Percentiles rank a stretch among this genome's conserved stretches.
Conservation (phyloP, 805 yeast genomes). For the Lipomyces oligophaga region DNA sequence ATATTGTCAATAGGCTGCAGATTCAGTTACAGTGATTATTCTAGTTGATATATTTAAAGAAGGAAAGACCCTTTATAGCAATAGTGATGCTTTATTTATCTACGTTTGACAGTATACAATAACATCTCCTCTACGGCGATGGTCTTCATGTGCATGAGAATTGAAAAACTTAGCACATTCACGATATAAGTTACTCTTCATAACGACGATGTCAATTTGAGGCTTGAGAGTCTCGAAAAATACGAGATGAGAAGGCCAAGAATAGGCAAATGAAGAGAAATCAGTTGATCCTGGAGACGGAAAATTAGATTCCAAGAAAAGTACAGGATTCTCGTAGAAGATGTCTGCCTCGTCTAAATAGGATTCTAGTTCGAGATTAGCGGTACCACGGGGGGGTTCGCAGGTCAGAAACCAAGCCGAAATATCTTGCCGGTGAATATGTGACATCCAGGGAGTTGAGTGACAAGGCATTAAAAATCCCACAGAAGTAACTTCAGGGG, state of each 20-base stretch:
- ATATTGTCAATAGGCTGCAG: no score
- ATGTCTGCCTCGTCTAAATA: slow-evolving; percentile 86
- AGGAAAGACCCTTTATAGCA: no score
- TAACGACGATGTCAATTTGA: slow-evolving; percentile 14
- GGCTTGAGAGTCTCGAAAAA: slow-evolving; percentile 59
- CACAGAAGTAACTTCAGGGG: slow-evolving; percentile 44
- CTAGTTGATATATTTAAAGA: no score
- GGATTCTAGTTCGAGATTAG: slow-evolving; percentile 36
- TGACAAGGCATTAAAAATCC: slow-evolving; percentile 95
- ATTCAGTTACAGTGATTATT: no score
- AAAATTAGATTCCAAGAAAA: slow-evolving; percentile 54
- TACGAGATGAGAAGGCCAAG: slow-evolving; percentile 73
- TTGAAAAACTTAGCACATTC: slow-evolving; percentile 61
- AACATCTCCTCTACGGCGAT: slow-evolving; percentile 72
- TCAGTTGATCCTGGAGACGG: slow-evolving; percentile 37
- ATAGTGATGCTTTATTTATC: no score
- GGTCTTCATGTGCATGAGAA: slow-evolving; percentile 80
- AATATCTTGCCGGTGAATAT: slow-evolving; percentile 58
- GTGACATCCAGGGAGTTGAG: slow-evolving; percentile 92
- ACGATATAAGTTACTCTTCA: not conserved
- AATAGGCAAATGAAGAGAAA: slow-evolving; percentile 35
- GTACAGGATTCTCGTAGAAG: slow-evolving; percentile 63
- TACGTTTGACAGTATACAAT: slow-evolving; percentile 45
- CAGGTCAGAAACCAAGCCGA: slow-evolving; percentile 78
- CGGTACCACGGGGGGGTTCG: slow-evolving; percentile 71